These are phyloP conservation scores for Ganoderma boninense DNA, from an alignment of 1,284 basidiomycete species.

Conservation along the genomic window DNA sequence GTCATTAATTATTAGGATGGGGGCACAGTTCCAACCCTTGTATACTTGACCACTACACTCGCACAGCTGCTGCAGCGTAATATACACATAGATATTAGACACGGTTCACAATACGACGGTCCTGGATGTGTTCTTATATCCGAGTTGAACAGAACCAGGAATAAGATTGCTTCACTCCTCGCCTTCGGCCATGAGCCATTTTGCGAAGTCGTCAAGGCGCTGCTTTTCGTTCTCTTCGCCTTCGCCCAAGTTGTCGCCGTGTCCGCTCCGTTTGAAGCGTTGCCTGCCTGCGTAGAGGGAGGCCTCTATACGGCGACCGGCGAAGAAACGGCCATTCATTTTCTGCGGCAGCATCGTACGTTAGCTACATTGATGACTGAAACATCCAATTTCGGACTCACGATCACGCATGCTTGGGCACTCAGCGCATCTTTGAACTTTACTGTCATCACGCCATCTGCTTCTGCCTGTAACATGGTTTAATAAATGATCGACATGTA, in stretches of 20 bases:
- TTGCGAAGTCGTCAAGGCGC: conserved; percentile 86
- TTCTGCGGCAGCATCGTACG: conserved; percentile 60
- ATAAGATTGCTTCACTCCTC: conserved; percentile 46
- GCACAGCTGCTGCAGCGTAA: conserved; percentile 9
- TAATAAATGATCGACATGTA: conserved; percentile 12
- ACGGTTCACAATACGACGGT: neutral
- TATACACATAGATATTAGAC: conserved; percentile 26
- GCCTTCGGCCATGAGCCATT: conserved; percentile 85
- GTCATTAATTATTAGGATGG: conserved; percentile 7
- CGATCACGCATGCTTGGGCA: conserved; percentile 90
- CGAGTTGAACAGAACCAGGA: neutral
- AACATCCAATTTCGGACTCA: conserved; percentile 48
- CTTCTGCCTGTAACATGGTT: conserved; percentile 73
- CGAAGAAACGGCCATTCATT: conserved; percentile 97
- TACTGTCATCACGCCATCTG: conserved; percentile 95
- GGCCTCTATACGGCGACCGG: conserved; percentile 85
- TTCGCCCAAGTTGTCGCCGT: conserved; percentile 64
- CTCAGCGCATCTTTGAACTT: conserved; percentile 91
- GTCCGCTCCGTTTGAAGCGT: conserved; percentile 80
- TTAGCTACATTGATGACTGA: conserved; percentile 6
- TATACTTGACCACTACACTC: conserved; percentile 1
- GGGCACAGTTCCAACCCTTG: conserved; percentile 18
- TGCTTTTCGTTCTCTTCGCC: conserved; percentile 81
- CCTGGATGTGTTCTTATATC: neutral
- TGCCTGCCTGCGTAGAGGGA: conserved; percentile 84